Evolutionary conservation across 768 basidiomycete species (phyloP), one percentile per base, ranked within the genome.

Genomic region (Pisolithus orientalis): DNA sequence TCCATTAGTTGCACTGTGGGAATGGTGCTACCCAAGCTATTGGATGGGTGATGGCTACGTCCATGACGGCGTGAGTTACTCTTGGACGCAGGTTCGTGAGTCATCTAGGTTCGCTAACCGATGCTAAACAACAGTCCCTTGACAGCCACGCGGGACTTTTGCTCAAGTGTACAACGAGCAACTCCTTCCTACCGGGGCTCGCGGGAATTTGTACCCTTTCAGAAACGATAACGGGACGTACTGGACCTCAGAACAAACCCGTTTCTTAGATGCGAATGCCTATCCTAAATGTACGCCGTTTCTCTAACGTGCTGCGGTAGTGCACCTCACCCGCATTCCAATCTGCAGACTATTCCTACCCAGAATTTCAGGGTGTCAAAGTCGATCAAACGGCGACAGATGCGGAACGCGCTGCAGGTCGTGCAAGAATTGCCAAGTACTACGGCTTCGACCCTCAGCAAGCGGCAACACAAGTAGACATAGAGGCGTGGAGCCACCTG

Each of bases 41-140:
- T 67, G 66, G 65, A 65, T 66, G 66, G 55, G 49, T 16, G 21
- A 44, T 5, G 66, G 66, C 16, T 66, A 61, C 39, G 52, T 17
- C 0, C 6, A 58, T 6, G 53, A 60, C 8, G 54, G 49, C 5
- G 31, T 31, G 14, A 42, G 51, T 39, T 52, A 58, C 9, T 47
- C 48, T 27, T 65, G 62, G 65, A 66, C 61, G 5, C 44, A 65
- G 51, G 65, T 65, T 11, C 49, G 52, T 38, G 17, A 21, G 24
- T 25, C 24, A 1, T 8, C 14, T 1, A 21, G 2, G 25, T n/a
- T 42, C 16, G 37, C 37, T 5, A 38, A 16, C 31, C 16, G 2
- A 6, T 16, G 32, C n/a, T 50, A 42, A 55, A 25, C 16, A 7
- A 2, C 34, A 4, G 34, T 34, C 10, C 14, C 8, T 32, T 6